A percentile compares a stretch with the other conserved stretches of the same genome.
phyloP scores from a whole-genome alignment of 192 early-diverging fungal genomes.

The Lobulomyces angularis region DNA sequence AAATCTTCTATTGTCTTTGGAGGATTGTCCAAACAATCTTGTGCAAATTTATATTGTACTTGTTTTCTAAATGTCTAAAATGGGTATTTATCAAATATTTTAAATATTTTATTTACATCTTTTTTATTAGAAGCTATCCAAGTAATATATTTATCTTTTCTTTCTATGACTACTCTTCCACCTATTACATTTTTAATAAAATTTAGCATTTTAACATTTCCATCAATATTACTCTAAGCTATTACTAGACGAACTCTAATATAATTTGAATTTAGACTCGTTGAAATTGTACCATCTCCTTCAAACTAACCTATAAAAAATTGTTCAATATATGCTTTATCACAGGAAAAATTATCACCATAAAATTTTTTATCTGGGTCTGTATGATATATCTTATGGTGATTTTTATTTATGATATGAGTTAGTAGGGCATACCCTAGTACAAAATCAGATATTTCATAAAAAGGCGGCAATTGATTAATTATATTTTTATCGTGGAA shows the following conservation, averaged over 20 bases:
- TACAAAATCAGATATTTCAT: background rate
- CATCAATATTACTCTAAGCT: background rate
- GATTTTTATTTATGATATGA: no score
- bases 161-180: background rate
- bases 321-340: slow-evolving; percentile 1
- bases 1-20: background rate
- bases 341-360: background rate
- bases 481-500: background rate
- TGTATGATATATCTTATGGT: no score
- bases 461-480: background rate
- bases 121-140: background rate
- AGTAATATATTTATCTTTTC: background rate
- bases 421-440: no score
- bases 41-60: background rate
- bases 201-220: background rate
- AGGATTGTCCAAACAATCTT: background rate
- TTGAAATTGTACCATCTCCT: background rate
- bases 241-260: background rate
- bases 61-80: background rate
- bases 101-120: background rate
- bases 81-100: background rate
- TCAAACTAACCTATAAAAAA: background rate
- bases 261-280: background rate
- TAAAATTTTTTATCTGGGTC: background rate
- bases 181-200: background rate